Evolutionary conservation across 148 eudicot species (phyloP).

Genomic region (Chenopodium quinoa): DNA sequence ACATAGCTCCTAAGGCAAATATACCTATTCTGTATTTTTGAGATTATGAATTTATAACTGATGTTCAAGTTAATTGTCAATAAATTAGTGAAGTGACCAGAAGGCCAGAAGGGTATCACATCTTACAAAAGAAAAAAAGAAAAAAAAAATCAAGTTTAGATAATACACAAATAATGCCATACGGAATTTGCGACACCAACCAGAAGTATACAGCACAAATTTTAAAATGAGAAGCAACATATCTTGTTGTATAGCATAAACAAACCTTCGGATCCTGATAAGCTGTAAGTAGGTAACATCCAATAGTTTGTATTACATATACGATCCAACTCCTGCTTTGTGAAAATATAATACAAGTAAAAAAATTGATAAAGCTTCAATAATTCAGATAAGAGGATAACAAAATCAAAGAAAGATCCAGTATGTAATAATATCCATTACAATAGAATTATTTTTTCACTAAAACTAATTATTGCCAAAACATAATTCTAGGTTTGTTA

Average conservation of each 20-base stretch:
- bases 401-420: background rate
- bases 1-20: background rate
- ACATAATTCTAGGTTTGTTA: background rate
- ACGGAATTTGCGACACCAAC: background rate
- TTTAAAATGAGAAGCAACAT: background rate
- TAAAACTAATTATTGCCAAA: background rate
- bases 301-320: conserved; percentile 52
- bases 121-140: background rate
- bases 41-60: background rate
- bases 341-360: conserved; percentile 14
- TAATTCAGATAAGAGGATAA: background rate
- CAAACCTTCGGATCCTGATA: conserved; percentile 53
- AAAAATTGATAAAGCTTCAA: background rate
- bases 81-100: background rate
- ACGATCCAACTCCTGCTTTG: conserved; percentile 57
- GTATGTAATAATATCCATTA: background rate
- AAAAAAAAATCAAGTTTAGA: background rate
- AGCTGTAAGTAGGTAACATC: conserved; percentile 53
- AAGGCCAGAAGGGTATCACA: background rate
- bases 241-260: background rate
- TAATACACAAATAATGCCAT: background rate
- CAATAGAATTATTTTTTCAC: background rate
- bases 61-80: background rate
- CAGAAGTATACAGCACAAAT: background rate
- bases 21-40: background rate